Percentiles rank a stretch among this genome's conserved stretches.
These are phyloP conservation scores for Drosera spatulata DNA, from an alignment of 179 eudicot species.

Conservation along the genomic window DNA sequence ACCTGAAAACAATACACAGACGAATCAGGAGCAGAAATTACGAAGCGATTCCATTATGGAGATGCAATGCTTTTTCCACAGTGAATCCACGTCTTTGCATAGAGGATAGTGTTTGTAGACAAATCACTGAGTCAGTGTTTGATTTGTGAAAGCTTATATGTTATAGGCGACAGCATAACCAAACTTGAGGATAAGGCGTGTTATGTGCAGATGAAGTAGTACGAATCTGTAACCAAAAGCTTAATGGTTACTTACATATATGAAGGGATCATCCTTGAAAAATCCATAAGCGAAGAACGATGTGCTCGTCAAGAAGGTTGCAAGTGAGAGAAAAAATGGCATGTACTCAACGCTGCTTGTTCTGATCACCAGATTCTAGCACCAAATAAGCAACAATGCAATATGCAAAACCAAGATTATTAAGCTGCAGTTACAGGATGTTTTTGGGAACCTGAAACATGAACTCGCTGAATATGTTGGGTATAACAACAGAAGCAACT, in stretches of 20 bases:
- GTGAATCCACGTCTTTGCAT: too few species aligned
- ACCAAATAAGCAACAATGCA: not conserved
- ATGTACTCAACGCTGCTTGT: too few species aligned
- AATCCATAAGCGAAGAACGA: slow-evolving; percentile 49
- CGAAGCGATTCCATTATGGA: too few species aligned
- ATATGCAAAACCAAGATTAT: not conserved
- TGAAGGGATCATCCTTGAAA: slow-evolving; percentile 39
- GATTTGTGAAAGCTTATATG: too few species aligned
- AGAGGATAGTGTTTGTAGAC: too few species aligned
- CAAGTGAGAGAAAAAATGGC: slow-evolving; percentile 47
- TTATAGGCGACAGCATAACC: too few species aligned
- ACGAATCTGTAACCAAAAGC: not conserved
- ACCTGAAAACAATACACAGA: slow-evolving; percentile 22
- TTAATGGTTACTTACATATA: slow-evolving; percentile 32
- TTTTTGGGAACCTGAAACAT: not conserved
- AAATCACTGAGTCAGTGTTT: too few species aligned
- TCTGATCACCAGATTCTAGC: slow-evolving; percentile 21
- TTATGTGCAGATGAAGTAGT: too few species aligned
- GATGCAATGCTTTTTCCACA: too few species aligned
- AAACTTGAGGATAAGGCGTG: too few species aligned
- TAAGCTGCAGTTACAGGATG: not conserved
- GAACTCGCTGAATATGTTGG: not conserved
- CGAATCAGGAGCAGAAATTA: not conserved
- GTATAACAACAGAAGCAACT: slow-evolving; percentile 8
- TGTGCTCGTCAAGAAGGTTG: slow-evolving; percentile 56